These are phyloP conservation scores for Vitrella brassicaformis DNA, from an alignment of 73 alveolate genomes.

Conservation along the genomic window DNA sequence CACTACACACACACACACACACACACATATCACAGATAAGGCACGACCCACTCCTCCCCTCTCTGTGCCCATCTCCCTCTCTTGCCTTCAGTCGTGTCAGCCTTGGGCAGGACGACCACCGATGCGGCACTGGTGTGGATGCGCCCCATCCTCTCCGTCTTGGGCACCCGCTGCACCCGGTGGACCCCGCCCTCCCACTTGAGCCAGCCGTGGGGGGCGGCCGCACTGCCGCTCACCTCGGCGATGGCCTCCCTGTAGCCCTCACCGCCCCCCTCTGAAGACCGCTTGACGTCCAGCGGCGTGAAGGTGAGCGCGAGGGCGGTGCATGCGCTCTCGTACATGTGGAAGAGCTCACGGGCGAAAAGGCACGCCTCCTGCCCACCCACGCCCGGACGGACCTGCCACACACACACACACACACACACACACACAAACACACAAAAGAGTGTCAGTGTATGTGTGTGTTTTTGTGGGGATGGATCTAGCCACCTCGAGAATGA, in stretches of 20 bases:
- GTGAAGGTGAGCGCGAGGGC: slow-evolving; percentile 37
- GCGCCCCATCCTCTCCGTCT: slow-evolving; percentile 69
- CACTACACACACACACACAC: no score
- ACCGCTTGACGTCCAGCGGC: slow-evolving; percentile 14
- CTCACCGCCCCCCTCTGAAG: slow-evolving; percentile 40
- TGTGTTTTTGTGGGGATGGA: no score
- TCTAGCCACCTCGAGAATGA: no score
- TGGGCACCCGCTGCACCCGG: slow-evolving; percentile 74
- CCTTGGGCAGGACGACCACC: slow-evolving; percentile 67
- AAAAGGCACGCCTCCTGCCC: slow-evolving; percentile 66
- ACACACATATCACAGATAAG: no score
- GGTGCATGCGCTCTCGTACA: slow-evolving; percentile 47
- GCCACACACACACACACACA: no score
- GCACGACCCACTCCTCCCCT: no score
- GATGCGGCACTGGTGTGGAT: slow-evolving; percentile 66
- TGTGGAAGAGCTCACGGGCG: slow-evolving; percentile 59
- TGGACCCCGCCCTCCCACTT: slow-evolving; percentile 80
- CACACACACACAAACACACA: no score
- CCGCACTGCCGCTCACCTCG: slow-evolving; percentile 44
- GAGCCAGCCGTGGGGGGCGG: slow-evolving; percentile 38
- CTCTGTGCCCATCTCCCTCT: slow-evolving; percentile 63
- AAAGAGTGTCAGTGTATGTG: no score
- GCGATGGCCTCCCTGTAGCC: slow-evolving; percentile 60
- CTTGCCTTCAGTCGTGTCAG: slow-evolving; percentile 49
- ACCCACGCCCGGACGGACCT: slow-evolving; percentile 80